Conservation (phyloP, 2,329 filamentous ascomycete species). For the Venturia nashicola region DNA sequence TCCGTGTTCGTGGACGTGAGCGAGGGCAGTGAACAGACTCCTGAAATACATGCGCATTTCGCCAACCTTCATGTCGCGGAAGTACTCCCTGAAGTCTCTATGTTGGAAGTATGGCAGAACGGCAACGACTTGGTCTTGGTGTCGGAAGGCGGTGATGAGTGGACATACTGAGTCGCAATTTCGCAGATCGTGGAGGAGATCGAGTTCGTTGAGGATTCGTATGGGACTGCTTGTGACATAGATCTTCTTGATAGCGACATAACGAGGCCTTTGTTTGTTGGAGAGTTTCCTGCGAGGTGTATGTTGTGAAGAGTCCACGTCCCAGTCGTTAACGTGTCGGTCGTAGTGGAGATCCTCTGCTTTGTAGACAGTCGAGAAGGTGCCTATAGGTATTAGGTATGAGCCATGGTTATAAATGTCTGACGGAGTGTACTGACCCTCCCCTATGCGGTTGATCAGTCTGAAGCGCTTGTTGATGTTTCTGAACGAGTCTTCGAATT, state of each 20-base stretch:
- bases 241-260: slow-evolving; percentile 97
- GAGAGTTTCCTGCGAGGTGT: slow-evolving; percentile 42
- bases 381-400: slow-evolving; percentile 44
- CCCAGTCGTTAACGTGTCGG: slow-evolving; percentile 76
- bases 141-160: slow-evolving; percentile 90
- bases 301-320: slow-evolving; percentile 39
- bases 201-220: slow-evolving; percentile 91
- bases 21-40: slow-evolving; percentile 74
- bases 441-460: slow-evolving; percentile 91
- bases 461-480: slow-evolving; percentile 77
- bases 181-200: slow-evolving; percentile 77
- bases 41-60: slow-evolving; percentile 87
- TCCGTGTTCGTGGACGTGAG: slow-evolving; percentile 66
- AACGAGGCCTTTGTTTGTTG: slow-evolving; percentile 49
- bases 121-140: slow-evolving; percentile 88
- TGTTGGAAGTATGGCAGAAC: slow-evolving; percentile 93
- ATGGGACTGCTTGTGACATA: slow-evolving; percentile 93
- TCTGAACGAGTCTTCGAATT: slow-evolving; percentile 68
- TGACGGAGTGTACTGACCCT: slow-evolving; percentile 46
- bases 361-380: slow-evolving; percentile 98
- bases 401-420: slow-evolving; percentile 12
- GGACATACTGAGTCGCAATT: slow-evolving; percentile 80
- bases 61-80: slow-evolving; percentile 71
- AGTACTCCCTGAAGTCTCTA: slow-evolving; percentile 89
- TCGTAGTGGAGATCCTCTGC: slow-evolving; percentile 86